Evolutionary conservation across 805 yeast genomes (phyloP), one percentile per base, ranked within the genome.

Genomic region (Myxozyma mucilagina): DNA sequence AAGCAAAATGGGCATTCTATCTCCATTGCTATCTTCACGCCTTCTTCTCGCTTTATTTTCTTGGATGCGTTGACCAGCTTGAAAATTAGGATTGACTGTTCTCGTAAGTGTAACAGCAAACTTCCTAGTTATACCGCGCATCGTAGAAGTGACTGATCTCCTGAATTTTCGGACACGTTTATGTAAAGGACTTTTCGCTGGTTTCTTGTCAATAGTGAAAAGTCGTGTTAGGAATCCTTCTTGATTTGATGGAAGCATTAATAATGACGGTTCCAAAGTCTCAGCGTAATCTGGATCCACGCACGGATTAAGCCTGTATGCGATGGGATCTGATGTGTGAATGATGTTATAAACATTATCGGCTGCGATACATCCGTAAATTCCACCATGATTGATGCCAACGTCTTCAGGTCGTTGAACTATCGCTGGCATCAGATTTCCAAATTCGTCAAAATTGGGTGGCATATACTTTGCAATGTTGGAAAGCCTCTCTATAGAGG

Each of bases 261-360:
- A 64, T 13, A 48, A 41, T 6, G 75, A 71, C 2, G 70, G 63
- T 47, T 68, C 71, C 10, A 76, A 59, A 11, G 56, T 57, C 29
- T 57, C 57, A 0, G 76, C 72, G 32, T 63, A 56, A 14, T 68
- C 69, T 3, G 74, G 78, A 64, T 81, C 78, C 7, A 92, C 83
- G 47, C 93, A 76, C 0, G 98, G 97, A 71, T 91, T 97, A 64
- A 93, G 76, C 59, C 97, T 76, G 71, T 89, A 91, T 0, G 96
- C 96, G 42, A 94, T 86, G 1, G 97, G 96, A 72, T 93, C 99
- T 68, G 96, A 88, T 0, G 90, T 88, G 72, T 93, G 96, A 73
- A 87, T 87, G 7, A 94, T 75, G 71, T 93, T 93, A 75, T 89
- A 94, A 39, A 89, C 73, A 68, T 88, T 87, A 1, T 78, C 74